Conservation (phyloP, 225 moss, liverwort and hornwort genomes). For the Neckera pumila region DNA sequence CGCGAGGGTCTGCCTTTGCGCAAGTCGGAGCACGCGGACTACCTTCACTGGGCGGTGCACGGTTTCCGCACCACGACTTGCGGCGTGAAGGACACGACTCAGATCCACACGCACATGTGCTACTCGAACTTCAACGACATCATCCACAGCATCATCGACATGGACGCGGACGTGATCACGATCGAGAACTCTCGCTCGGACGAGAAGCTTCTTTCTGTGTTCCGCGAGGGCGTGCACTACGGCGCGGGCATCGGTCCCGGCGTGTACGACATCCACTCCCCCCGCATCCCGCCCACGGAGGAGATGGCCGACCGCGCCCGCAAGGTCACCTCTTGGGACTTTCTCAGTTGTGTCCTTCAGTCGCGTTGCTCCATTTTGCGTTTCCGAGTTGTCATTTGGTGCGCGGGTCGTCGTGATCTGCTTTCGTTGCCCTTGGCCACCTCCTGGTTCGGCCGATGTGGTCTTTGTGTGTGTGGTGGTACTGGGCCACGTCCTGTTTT, state of each 20-base stretch:
- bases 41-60: neutral
- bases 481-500: neutral
- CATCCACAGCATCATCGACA: neutral
- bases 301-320: neutral
- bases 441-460: neutral
- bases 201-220: neutral
- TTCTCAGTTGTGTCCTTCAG: fast-evolving
- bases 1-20: neutral
- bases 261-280: neutral
- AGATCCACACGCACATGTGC: neutral
- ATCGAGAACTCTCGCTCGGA: neutral
- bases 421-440: neutral
- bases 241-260: neutral
- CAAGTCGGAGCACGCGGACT: neutral
- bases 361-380: neutral
- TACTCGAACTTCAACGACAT: neutral
- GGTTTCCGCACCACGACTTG: neutral
- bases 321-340: neutral
- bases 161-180: neutral
- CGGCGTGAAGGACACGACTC: neutral
- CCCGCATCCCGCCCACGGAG: neutral
- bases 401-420: neutral
- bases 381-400: neutral
- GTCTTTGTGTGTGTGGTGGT: neutral
- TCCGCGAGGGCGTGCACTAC: neutral